Percentiles rank a stretch among this genome's conserved stretches.
Evolutionary conservation across 2,329 filamentous ascomycete species (phyloP).

Genomic region (Trichoderma endophyticum): DNA sequence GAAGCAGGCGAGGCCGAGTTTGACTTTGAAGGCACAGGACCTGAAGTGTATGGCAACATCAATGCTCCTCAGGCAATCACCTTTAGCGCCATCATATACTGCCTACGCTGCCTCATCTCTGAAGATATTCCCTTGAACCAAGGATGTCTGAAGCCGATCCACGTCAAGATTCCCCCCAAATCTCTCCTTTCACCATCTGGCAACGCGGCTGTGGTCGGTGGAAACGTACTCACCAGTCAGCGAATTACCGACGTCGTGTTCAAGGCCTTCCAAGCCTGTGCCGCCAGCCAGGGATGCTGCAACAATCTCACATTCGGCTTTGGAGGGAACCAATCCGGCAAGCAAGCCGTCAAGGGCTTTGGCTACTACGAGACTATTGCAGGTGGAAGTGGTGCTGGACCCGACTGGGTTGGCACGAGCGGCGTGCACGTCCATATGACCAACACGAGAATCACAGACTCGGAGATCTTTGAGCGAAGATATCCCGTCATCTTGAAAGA

Average conservation of each 20-base stretch:
- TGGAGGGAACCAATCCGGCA: constrained; percentile 43
- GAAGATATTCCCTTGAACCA: constrained; percentile 83
- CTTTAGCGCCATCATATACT: constrained; percentile 85
- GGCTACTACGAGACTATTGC: constrained; percentile 61
- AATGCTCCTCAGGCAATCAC: constrained; percentile 82
- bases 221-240: constrained; percentile 61
- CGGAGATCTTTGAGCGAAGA: constrained; percentile 43
- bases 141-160: constrained; percentile 72
- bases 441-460: constrained; percentile 70
- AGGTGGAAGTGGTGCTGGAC: constrained; percentile 66
- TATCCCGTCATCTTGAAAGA: constrained; percentile 72
- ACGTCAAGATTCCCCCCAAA: constrained; percentile 68
- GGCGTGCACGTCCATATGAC: constrained; percentile 59
- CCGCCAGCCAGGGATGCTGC: constrained; percentile 74
- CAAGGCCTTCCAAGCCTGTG: constrained; percentile 75
- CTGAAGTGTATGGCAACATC: constrained; percentile 76
- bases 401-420: constrained; percentile 44
- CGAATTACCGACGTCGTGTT: constrained; percentile 45
- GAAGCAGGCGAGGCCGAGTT: constrained; percentile 75
- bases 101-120: constrained; percentile 72
- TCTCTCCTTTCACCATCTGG: constrained; percentile 74
- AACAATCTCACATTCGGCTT: constrained; percentile 86
- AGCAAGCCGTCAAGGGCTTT: constrained; percentile 40
- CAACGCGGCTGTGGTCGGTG: constrained; percentile 76
- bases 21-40: constrained; percentile 75